A percentile compares a stretch with the other conserved stretches of the same genome.
Conservation (phyloP, 805 yeast genomes). For the Maudiozyma bulderi region DNA sequence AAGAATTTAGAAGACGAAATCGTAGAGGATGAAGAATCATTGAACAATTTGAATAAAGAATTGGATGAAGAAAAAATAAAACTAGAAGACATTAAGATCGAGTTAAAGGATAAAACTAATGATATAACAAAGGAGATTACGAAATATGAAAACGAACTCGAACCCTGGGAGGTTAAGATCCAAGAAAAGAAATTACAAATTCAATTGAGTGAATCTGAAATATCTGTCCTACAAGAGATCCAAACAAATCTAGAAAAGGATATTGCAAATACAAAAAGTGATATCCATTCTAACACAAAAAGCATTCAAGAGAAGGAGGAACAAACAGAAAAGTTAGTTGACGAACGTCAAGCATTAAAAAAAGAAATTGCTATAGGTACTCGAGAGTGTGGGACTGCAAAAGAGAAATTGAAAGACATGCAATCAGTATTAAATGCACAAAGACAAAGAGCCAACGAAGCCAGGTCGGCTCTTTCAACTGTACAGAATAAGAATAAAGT, state of each 20-base stretch:
- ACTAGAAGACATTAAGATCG: conserved; percentile 55
- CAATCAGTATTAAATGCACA: conserved; percentile 41
- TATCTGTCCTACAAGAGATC: conserved; percentile 48
- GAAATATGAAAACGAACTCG: conserved; percentile 50
- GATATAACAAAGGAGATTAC: conserved; percentile 58
- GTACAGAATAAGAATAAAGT: conserved; percentile 67
- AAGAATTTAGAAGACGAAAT: conserved; percentile 38
- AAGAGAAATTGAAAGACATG: conserved; percentile 41
- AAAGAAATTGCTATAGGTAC: conserved; percentile 53
- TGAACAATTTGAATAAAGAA: conserved; percentile 35
- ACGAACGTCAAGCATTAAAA: conserved; percentile 39
- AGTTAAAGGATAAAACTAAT: conserved; percentile 66
- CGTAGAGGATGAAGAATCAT: conserved; percentile 35
- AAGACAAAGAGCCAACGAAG: conserved; percentile 59
- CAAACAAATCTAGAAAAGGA: conserved; percentile 36
- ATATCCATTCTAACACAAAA: conserved; percentile 37
- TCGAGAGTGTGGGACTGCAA: conserved; percentile 43
- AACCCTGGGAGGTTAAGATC: conserved; percentile 73
- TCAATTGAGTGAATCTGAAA: conserved; percentile 52
- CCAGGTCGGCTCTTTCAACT: conserved; percentile 46
- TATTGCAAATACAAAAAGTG: conserved; percentile 34
- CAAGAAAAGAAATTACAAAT: conserved; percentile 54
- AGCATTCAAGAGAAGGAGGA: conserved; percentile 43
- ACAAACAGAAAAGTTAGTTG: conserved; percentile 36
- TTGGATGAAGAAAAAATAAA: conserved; percentile 43